Evolutionary conservation across 208 protist genomes (phyloP).

Genomic region (Acanthamoeba sp.): DNA sequence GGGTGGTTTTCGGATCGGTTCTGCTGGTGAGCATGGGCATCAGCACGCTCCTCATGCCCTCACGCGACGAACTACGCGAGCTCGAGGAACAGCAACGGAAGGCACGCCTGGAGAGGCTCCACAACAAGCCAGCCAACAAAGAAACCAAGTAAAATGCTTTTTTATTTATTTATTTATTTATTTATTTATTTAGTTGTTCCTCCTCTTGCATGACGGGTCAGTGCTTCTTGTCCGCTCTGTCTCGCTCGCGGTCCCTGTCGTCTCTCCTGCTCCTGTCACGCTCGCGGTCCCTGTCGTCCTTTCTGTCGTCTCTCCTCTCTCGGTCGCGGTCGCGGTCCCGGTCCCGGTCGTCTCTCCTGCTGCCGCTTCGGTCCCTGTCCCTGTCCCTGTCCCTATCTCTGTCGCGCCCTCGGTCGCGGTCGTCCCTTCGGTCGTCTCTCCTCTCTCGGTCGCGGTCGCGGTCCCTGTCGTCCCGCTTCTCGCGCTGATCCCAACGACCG

Average conservation of each 20-base stretch:
- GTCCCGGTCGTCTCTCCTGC: neutral
- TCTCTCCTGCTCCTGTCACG: neutral
- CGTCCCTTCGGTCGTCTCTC: constrained; percentile 20
- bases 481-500: neutral
- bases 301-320: neutral
- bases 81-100: constrained; percentile 21
- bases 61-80: neutral
- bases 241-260: neutral
- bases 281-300: neutral
- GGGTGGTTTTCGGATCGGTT: neutral
- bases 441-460: neutral
- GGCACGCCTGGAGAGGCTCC: neutral
- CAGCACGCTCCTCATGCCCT: constrained; percentile 1
- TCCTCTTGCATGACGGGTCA: neutral
- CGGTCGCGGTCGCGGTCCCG: neutral
- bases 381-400: neutral
- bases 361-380: neutral
- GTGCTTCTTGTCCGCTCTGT: neutral
- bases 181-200: neutral
- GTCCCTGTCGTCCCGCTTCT: neutral
- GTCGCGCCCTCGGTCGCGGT: neutral
- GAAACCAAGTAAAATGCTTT: neutral
- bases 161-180: too few species aligned
- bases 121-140: neutral
- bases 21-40: neutral